Percentiles rank a stretch among this genome's conserved stretches.
Conservation (phyloP, 768 basidiomycete species). For the Terana coerulea region DNA sequence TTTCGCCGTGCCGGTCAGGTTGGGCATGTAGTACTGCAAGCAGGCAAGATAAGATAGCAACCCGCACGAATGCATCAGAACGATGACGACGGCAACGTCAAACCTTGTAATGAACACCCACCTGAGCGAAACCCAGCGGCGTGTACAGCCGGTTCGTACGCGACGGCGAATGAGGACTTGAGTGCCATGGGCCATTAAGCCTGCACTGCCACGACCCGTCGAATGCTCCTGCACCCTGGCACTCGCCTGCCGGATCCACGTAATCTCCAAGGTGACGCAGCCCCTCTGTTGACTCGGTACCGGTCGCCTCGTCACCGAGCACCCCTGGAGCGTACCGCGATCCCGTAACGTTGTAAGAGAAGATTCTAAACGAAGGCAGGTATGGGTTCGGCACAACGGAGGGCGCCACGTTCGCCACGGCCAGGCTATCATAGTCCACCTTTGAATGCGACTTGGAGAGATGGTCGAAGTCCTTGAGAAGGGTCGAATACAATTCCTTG, state of each 20-base stretch:
- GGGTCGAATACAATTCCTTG: conserved; percentile 47
- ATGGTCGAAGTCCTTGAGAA: conserved; percentile 62
- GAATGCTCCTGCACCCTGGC: neutral
- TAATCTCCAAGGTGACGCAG: conserved; percentile 11
- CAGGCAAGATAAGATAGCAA: conserved; percentile 3
- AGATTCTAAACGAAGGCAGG: conserved; percentile 76
- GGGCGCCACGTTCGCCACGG: conserved; percentile 76
- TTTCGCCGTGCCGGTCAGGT: conserved; percentile 41
- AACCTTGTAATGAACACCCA: conserved; percentile 29
- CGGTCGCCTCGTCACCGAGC: conserved; percentile 40
- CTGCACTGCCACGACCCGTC: conserved; percentile 9
- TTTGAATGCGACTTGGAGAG: conserved; percentile 51
- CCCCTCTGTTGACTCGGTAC: too few relatives aligned
- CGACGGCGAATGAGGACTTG: conserved; percentile 64
- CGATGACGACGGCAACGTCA: neutral
- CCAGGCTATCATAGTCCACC: conserved; percentile 60
- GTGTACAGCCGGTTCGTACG: conserved; percentile 65
- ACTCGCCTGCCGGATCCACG: conserved; percentile 5
- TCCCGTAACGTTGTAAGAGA: conserved; percentile 72
- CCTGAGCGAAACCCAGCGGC: conserved; percentile 85
- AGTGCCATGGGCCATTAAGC: conserved; percentile 56
- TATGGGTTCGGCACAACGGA: conserved; percentile 87
- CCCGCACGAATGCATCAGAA: neutral
- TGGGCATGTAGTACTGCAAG: conserved; percentile 62
- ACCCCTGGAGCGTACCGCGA: conserved; percentile 30